phyloP scores from a whole-genome alignment of 177 flowering plant genomes.

The Vitis hybrid region DNA sequence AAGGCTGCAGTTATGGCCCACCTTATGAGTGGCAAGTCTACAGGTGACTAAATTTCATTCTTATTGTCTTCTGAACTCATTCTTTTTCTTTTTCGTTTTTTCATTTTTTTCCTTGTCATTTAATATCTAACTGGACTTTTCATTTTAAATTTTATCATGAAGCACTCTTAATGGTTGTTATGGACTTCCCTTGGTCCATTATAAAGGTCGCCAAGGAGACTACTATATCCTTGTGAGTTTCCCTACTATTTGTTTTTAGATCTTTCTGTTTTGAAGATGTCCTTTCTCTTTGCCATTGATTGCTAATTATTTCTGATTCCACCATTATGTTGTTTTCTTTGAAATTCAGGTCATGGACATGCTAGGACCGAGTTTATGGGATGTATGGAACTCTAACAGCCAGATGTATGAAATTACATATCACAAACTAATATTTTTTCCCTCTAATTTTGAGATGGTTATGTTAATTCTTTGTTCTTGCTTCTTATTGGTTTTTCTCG shows the following conservation, averaged over 20 bases:
- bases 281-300: background rate
- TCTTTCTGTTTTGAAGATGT: background rate
- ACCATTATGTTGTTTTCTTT: background rate
- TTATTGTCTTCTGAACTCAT: background rate
- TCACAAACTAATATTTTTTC: background rate
- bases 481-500: background rate
- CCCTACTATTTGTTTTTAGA: background rate
- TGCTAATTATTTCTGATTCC: background rate
- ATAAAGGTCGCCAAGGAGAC: slow-evolving; percentile 60
- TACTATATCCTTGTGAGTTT: slow-evolving; percentile 46
- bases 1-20: slow-evolving; percentile 60
- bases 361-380: slow-evolving; percentile 57
- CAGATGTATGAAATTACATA: slow-evolving; percentile 28
- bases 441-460: background rate
- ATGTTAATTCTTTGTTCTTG: background rate
- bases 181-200: slow-evolving; percentile 58
- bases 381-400: slow-evolving; percentile 41
- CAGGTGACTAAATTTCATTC: slow-evolving; percentile 29
- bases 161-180: slow-evolving; percentile 62
- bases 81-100: too few species aligned
- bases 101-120: background rate
- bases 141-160: slow-evolving; percentile 5
- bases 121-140: background rate
- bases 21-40: slow-evolving; percentile 68
- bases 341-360: slow-evolving; percentile 47